Evolutionary conservation across 768 basidiomycete genomes (phyloP), one percentile per base, ranked within the genome.

Genomic region (Exsudoporus frostii): DNA sequence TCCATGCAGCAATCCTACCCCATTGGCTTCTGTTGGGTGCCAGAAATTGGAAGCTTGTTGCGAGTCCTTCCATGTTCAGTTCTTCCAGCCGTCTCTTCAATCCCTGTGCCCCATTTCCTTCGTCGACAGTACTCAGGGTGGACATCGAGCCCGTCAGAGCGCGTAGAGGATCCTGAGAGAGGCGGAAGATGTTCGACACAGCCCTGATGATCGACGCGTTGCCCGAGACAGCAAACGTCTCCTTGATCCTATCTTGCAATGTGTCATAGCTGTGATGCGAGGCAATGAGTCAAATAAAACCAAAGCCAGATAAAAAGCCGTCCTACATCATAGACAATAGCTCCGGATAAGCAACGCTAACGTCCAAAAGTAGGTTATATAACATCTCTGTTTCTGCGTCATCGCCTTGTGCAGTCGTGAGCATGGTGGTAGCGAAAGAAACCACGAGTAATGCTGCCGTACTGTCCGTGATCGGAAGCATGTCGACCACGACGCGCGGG

Each of bases 301-400:
- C 22, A 45, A 25, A 48, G 46, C 20, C 6, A 41, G 49, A 53
- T n/a, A 37, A 55, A 27, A 43, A 59, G 38, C 34, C 24, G 13
- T 81, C 91, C 55, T 74, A 92, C 91, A 81, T 79, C 65, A 90
- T 77, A 2, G 83, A 73, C 22, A 92, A 74, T 20, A 85, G 78
- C 19, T 92, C 88, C 1, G 92, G 92, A 68, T 83, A 87, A 9
- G 74, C 69, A 7, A 72, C 71, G 15, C 84, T 80, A 14, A 92
- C 79, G 39, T 92, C 86, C 29, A 88, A 81, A 29, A 97, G 76
- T 30, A 96, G 66, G 43, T 78, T 77, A 67, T 88, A 94, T 41
- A 95, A 68, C 37, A 94, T 85, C 65, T 91, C 82, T 2, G 85
- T 86, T 71, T 97, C 94, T 2, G 78, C 75, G 58, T 91, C 89